Evolutionary conservation across 441 rosid genomes (phyloP), one percentile per base, ranked within the genome.

Genomic region (Euphorbia schlechtendalii): DNA sequence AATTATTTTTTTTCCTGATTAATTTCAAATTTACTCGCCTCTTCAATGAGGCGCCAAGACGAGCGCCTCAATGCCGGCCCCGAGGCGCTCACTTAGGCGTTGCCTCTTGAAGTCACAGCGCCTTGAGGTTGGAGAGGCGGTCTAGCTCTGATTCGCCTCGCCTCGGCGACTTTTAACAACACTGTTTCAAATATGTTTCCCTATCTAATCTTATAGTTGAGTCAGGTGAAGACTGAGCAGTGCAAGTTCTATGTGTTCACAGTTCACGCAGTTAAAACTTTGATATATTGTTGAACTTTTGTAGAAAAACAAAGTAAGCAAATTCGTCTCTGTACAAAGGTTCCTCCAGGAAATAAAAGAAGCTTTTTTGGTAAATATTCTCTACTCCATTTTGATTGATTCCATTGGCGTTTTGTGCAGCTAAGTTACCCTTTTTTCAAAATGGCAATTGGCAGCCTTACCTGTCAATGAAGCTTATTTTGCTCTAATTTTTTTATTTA

Each of bases 251-350:
- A 3, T 27, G 9, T n/a, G 17, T 60, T 32, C 59, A 3, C n/a
- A n/a, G n/a, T n/a, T n/a, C 53, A 52, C 27, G 24, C 43, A 34
- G 20, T 18, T 5, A 28, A 59, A 64, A 56, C 62, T 56, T 71
- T 53, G 53, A 52, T 32, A 28, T 28, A 3, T n/a, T 14, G 48
- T 40, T 67, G 61, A 18, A 72, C 14, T 67, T 69, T 62, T 69
- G 62, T 65, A 92, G 98, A 80, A 59, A 93, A 82, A 79, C 92
- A 76, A 80, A 86, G 91, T 72, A 86, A 96, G 69, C 89, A 86
- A 69, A 81, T 87, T 65, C 90, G 74, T 53, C 69, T 88, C 58
- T 90, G 97, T 77, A 18, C 86, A 7, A 93, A 93, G 86, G 82
- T 84, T 74, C 90, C 97, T 72, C 80, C 90, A 38, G 73, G 77